Evolutionary conservation across 2,329 filamentous ascomycete species (phyloP), one percentile per base, ranked within the genome.

Genomic region (Fusarium sp.): DNA sequence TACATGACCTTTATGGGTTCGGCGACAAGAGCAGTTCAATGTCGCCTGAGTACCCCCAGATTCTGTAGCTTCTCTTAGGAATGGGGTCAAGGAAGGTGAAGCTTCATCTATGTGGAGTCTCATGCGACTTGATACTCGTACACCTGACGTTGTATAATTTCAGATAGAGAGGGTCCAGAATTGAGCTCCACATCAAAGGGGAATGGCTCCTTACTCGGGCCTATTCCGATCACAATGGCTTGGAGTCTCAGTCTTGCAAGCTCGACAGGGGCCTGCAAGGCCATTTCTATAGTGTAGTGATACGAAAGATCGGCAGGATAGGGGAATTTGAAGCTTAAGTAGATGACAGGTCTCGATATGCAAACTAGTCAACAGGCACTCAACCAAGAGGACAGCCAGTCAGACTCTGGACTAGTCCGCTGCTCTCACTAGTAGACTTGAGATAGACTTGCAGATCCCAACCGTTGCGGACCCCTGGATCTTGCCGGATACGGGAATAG

Each of bases 141-240:
- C 20, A 13, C 35, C 35, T 20, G 11, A 20, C 11, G 20, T 18
- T 3, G 12, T 13, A 41, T 41, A 4, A 13, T 13, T 31, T 15
- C 5, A 29, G 11, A 0, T 20, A 3, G 9, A n/a, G 11, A 0
- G 13, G n/a, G 9, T 22, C 1, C 5, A 3, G n/a, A 9, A 5
- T 18, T 22, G 9, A 18, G 29, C 7, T 11, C 9, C 29, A 12
- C 11, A 8, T 13, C 6, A 12, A 20, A 20, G 2, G 18, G 25
- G 17, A n/a, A 3, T 20, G 2, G 11, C 13, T 27, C 20, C 31
- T 36, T 27, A 4, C 22, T 38, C 15, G 2, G 7, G 13, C 33
- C 13, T 27, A 6, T 27, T 25, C 3, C 10, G 7, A 20, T 20
- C 11, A 15, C 12, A 3, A 15, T 20, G 11, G 10, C 9, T 15